Base-by-base conservation (phyloP, 2,329 filamentous ascomycete species). In the Venturia pyrina region DNA sequence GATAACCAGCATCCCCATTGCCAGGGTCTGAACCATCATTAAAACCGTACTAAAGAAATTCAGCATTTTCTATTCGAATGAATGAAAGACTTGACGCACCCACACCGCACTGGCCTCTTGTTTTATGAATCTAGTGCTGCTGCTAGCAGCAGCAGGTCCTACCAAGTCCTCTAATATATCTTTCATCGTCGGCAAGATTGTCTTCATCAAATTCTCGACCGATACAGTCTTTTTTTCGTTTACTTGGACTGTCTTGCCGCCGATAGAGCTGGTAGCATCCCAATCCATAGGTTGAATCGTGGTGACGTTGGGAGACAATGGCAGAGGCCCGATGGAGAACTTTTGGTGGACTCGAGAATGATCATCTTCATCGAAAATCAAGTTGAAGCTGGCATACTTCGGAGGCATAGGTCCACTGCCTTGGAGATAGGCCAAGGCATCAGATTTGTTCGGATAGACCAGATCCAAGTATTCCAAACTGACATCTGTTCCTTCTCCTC, bases 271-370 rank as follows among this genome's bases (percentile, higher is more conserved):
- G 37, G 37, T 62, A 32, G 37, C 28, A 46, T 43, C 59, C 37
- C 43, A 62, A 19, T 62, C 32, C 28, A 74, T 69, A 48, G 70
- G 72, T 37, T 71, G 61, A 19, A 73, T 71, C 1, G 56, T 70
- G 17, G 70, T 74, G 7, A 37, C 21, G 44, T 74, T 68, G 21
- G 69, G 64, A 10, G 71, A 72, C 4, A 82, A 73, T 1, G 81
- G 81, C 5, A 83, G 74, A 2, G 81, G 81, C 0, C 81, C 80
- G 40, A 82, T 75, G 73, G 80, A 79, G 68, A 78, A 82, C 68
- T 83, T 80, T 66, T 81, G 78, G 4, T 76, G 78, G 37, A 78
- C 75, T 0, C 79, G 79, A 10, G 77, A 73, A 3, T 69, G 67
- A 57, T 77, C 78, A 0, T 77, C 46, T 50, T 50, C 78, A 13